Conservation (phyloP, 2,329 filamentous ascomycete genomes). For the Pseudopyrenochaeta lycopersici region DNA sequence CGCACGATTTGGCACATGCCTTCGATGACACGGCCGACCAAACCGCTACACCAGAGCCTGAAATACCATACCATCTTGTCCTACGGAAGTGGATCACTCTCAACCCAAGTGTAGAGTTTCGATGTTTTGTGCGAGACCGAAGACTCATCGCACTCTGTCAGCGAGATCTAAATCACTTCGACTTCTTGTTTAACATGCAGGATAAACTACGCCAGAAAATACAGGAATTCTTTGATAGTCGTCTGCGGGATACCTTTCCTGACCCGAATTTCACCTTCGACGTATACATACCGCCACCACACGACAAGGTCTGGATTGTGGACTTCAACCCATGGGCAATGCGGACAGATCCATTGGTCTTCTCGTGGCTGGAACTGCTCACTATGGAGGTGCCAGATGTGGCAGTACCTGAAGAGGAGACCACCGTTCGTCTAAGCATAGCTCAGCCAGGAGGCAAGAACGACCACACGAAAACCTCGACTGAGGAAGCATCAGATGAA, state of each 20-base stretch:
- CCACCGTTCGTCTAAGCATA: constrained; percentile 41
- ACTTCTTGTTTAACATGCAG: constrained; percentile 77
- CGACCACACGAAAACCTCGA: constrained; percentile 3
- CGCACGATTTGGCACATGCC: constrained; percentile 91
- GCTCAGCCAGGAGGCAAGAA: constrained; percentile 8
- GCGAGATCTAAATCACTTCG: constrained; percentile 88
- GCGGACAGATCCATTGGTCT: constrained; percentile 86
- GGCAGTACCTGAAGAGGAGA: constrained; percentile 11
- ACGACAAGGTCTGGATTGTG: constrained; percentile 82
- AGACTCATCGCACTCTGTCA: constrained; percentile 85
- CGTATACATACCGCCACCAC: constrained; percentile 82
- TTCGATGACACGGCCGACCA: constrained; percentile 74
- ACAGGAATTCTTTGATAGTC: constrained; percentile 77
- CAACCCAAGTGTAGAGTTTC: constrained; percentile 91
- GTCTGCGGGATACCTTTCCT: constrained; percentile 79
- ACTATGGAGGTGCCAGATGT: constrained; percentile 68
- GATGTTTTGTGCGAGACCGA: constrained; percentile 89
- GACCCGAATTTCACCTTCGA: constrained; percentile 90
- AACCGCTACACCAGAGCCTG: constrained; percentile 24
- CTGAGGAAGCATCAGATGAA: constrained; percentile 19
- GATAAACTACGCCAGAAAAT: constrained; percentile 74
- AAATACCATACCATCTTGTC: constrained; percentile 80
- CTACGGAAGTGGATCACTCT: constrained; percentile 88
- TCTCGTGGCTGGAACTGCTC: constrained; percentile 88
- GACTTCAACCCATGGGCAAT: constrained; percentile 96